Evolutionary conservation across 2,329 filamentous ascomycete genomes (phyloP).

Genomic region (Drechslerella dactyloides): DNA sequence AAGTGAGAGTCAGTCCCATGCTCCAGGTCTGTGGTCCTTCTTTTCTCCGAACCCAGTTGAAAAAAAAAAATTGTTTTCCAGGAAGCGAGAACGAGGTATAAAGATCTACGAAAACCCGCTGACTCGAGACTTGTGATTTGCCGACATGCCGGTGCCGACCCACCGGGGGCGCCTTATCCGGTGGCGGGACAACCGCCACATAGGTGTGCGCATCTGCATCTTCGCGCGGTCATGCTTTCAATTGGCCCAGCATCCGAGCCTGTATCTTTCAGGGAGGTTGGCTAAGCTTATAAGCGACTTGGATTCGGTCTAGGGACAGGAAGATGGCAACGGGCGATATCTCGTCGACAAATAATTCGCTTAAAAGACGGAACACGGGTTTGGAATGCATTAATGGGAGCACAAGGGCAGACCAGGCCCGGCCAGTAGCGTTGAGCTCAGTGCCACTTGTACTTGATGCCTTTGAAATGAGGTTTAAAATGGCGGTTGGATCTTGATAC

Average conservation of each 20-base stretch:
- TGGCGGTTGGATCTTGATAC: not conserved
- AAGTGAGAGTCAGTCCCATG: too few relatives aligned
- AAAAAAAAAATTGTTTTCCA: too few relatives aligned
- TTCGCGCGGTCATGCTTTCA: conserved; percentile 18
- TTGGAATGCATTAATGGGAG: conserved; percentile 2
- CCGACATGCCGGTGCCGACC: too few relatives aligned
- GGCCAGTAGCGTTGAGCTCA: not conserved
- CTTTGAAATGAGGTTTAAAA: not conserved
- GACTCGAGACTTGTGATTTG: too few relatives aligned
- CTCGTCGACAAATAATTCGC: conserved; percentile 12
- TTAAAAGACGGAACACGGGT: conserved; percentile 5
- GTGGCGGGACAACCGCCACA: not conserved
- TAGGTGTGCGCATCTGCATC: not conserved
- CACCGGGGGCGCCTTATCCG: too few relatives aligned
- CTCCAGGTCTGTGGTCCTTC: too few relatives aligned
- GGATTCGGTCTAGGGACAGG: conserved; percentile 22
- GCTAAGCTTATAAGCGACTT: conserved; percentile 20
- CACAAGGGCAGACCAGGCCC: not conserved
- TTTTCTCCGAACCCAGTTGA: too few relatives aligned
- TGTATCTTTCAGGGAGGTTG: conserved; percentile 47
- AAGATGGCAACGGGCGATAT: conserved; percentile 39
- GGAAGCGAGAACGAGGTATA: too few relatives aligned
- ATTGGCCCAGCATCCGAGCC: conserved; percentile 40
- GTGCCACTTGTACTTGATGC: not conserved
- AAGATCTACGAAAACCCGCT: too few relatives aligned